Percentiles rank a stretch among this genome's conserved stretches.
Evolutionary conservation across 2,329 filamentous ascomycete genomes (phyloP).

Genomic region (Mycosphaerelloides madeirae): DNA sequence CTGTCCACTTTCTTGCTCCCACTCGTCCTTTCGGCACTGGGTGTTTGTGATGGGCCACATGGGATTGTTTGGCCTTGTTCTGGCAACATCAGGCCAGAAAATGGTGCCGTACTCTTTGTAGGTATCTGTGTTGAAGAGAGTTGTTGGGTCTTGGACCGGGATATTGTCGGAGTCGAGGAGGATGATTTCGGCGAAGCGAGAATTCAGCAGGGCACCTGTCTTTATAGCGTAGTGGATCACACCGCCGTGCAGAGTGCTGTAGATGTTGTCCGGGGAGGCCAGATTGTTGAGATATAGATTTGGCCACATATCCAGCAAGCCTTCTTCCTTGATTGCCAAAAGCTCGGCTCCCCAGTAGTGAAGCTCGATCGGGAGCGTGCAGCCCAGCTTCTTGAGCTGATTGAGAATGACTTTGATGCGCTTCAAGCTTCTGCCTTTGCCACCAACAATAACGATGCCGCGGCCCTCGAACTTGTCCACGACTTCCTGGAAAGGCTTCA

Average conservation of each 20-base stretch:
- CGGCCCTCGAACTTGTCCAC: constrained; percentile 24
- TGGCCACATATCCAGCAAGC: constrained; percentile 17
- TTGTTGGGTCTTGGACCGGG: constrained; percentile 38
- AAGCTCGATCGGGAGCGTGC: constrained; percentile 28
- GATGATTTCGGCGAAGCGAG: constrained; percentile 51
- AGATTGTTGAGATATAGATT: constrained; percentile 30
- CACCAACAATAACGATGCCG: constrained; percentile 32
- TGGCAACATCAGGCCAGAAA: constrained; percentile 35
- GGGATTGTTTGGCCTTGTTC: constrained; percentile 24
- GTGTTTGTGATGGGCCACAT: constrained; percentile 34
- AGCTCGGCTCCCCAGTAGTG: constrained; percentile 31
- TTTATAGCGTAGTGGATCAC: constrained; percentile 29
- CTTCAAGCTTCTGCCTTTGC: constrained; percentile 18
- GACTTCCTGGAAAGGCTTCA: constrained; percentile 19
- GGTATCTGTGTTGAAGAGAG: constrained; percentile 27
- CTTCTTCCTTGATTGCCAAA: constrained; percentile 13
- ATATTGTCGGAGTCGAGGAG: constrained; percentile 63
- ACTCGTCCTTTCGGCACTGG: constrained; percentile 31
- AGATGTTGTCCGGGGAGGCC: constrained; percentile 17
- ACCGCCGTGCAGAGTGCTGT: constrained; percentile 12
- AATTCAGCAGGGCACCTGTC: constrained; percentile 56
- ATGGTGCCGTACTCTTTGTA: constrained; percentile 31
- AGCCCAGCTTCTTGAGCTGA: constrained; percentile 16
- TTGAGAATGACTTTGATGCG: constrained; percentile 24
- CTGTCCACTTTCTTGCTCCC: constrained; percentile 34